Percentiles rank a stretch among this genome's conserved stretches.
These are phyloP conservation scores for Rhodotorula toruloides DNA, from an alignment of 768 basidiomycete genomes.

Conservation along the genomic window DNA sequence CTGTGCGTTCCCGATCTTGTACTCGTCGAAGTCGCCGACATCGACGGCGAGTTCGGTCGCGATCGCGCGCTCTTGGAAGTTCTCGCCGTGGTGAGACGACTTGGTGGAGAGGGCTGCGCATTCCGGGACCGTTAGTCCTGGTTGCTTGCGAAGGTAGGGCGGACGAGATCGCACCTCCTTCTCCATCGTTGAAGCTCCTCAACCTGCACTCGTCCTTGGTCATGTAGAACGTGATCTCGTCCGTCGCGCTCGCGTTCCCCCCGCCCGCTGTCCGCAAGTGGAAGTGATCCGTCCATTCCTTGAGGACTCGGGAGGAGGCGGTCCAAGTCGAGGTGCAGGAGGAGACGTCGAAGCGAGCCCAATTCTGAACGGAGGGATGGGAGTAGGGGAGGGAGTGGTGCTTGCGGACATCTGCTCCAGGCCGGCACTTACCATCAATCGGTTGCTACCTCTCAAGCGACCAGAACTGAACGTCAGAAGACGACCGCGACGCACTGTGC, in stretches of 20 bases:
- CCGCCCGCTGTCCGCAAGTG: conserved; percentile 1
- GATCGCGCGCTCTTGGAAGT: conserved; percentile 14
- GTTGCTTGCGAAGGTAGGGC: no score
- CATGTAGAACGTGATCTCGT: conserved; percentile 39
- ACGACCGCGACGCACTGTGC: conserved; percentile 22
- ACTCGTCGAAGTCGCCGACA: conserved; percentile 30
- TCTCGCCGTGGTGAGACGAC: no score
- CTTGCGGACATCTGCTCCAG: conserved; percentile 29
- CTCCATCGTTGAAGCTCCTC: conserved; percentile 22
- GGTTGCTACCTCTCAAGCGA: no score
- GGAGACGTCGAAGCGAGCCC: conserved; percentile 19
- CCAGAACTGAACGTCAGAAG: no score
- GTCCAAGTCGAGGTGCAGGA: conserved; percentile 19
- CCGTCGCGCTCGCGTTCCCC: background rate
- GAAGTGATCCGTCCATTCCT: conserved; percentile 37
- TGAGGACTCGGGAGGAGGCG: conserved; percentile 21
- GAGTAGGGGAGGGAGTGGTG: conserved; percentile 34
- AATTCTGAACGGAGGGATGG: conserved; percentile 21
- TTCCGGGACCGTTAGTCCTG: no score
- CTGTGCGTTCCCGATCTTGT: conserved; percentile 5
- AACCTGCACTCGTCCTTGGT: conserved; percentile 2
- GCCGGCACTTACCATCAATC: no score
- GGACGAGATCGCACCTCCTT: background rate
- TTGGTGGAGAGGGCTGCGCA: no score
- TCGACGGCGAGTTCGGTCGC: conserved; percentile 29